These are phyloP conservation scores for Plasmodium gaboni DNA, from an alignment of 169 alveolate species.

Conservation along the genomic window DNA sequence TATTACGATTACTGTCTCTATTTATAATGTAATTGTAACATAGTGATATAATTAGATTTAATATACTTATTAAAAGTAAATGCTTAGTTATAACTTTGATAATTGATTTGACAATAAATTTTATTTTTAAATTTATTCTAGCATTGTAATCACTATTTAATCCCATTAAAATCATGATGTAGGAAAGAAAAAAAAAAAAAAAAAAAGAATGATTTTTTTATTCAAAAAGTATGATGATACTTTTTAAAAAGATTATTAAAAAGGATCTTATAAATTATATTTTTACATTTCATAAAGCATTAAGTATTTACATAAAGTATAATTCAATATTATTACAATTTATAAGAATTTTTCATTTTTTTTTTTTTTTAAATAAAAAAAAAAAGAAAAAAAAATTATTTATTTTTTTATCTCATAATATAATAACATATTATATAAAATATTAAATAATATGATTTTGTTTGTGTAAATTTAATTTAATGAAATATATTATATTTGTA, in stretches of 20 bases:
- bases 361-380: background rate
- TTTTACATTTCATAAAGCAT: constrained; percentile 67
- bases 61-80: constrained; percentile 62
- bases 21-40: constrained; percentile 53
- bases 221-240: constrained; percentile 29
- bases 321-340: constrained; percentile 4
- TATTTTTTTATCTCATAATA: background rate
- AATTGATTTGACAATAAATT: constrained; percentile 68
- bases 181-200: constrained; percentile 40
- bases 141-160: constrained; percentile 74
- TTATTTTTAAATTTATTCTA: constrained; percentile 70
- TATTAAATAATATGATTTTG: too few relatives aligned
- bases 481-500: too few relatives aligned
- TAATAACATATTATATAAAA: too few relatives aligned
- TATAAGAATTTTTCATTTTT: constrained; percentile 14
- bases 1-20: constrained; percentile 70
- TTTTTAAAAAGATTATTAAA: background rate
- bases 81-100: constrained; percentile 69
- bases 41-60: constrained; percentile 72
- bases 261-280: constrained; percentile 28
- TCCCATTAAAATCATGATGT: constrained; percentile 76
- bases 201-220: constrained; percentile 1
- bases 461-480: too few relatives aligned
- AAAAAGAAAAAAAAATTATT: too few relatives aligned
- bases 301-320: constrained; percentile 4